phyloP scores from a whole-genome alignment of 2,329 filamentous ascomycete genomes.

The Aspergillus quadricinctus region DNA sequence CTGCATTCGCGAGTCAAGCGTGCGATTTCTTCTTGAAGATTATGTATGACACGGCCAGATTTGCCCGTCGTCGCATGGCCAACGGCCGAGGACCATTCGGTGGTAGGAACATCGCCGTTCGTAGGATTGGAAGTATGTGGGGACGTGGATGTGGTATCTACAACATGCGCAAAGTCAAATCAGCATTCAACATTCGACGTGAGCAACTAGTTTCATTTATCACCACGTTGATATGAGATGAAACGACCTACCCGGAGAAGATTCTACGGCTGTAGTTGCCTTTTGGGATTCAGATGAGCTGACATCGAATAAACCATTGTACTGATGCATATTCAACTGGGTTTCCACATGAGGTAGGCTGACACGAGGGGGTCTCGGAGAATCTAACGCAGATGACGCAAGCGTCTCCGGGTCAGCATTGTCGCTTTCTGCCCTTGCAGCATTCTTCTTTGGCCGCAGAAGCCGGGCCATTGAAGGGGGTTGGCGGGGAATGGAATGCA shows the following conservation, averaged over 20 bases:
- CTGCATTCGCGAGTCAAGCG: slow-evolving; percentile 45
- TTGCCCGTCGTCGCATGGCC: slow-evolving; percentile 48
- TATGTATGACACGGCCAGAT: slow-evolving; percentile 49
- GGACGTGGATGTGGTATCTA: slow-evolving; percentile 11
- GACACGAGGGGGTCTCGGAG: slow-evolving; percentile 30
- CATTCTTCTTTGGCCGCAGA: slow-evolving; percentile 24
- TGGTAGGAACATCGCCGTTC: slow-evolving; percentile 24
- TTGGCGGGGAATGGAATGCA: slow-evolving; percentile 10
- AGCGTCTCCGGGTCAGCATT: slow-evolving; percentile 25
- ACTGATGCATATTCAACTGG: slow-evolving; percentile 41
- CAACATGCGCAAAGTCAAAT: slow-evolving; percentile 1
- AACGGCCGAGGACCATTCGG: slow-evolving; percentile 49
- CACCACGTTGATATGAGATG: neutral
- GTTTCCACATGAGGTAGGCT: slow-evolving; percentile 40
- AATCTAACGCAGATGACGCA: slow-evolving; percentile 17
- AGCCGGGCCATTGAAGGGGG: slow-evolving; percentile 26
- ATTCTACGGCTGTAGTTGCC: slow-evolving; percentile 15
- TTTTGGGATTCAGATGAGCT: slow-evolving; percentile 22
- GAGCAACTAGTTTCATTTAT: neutral
- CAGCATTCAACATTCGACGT: slow-evolving; percentile 1
- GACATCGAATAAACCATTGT: slow-evolving; percentile 35
- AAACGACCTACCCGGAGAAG: slow-evolving; percentile 22
- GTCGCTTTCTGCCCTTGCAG: slow-evolving; percentile 16
- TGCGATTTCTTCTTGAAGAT: slow-evolving; percentile 48
- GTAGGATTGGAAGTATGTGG: slow-evolving; percentile 21